Percentiles rank a stretch among this genome's conserved stretches.
phyloP scores from a whole-genome alignment of 2,329 filamentous ascomycete species.

The Monosporascus cannonballus region DNA sequence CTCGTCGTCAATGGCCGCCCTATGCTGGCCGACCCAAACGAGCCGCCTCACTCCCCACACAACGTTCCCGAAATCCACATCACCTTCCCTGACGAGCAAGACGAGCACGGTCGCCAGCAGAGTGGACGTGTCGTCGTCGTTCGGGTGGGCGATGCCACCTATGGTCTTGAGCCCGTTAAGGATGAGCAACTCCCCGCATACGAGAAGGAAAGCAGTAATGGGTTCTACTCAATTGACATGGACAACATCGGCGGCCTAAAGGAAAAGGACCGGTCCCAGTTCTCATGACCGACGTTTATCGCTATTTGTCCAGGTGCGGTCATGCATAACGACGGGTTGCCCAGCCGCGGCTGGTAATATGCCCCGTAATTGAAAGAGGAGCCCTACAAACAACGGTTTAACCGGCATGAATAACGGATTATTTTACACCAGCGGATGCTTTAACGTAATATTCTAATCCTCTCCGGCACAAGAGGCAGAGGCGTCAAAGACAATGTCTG shows the following conservation, averaged over 20 bases:
- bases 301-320: neutral
- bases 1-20: conserved; percentile 68
- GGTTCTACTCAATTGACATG: conserved; percentile 92
- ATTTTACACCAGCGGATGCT: neutral
- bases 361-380: neutral
- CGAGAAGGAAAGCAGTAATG: conserved; percentile 68
- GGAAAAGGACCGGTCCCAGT: conserved; percentile 63
- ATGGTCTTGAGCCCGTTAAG: conserved; percentile 83
- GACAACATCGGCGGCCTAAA: conserved; percentile 90
- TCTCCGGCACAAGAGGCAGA: neutral
- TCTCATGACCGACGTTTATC: conserved; percentile 13
- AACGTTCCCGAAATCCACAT: conserved; percentile 94
- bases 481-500: neutral
- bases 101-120: conserved; percentile 73
- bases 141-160: conserved; percentile 77
- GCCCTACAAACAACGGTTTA: neutral
- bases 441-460: conserved; percentile 1
- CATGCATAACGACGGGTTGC: neutral
- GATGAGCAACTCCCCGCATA: conserved; percentile 81
- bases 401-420: conserved; percentile 1
- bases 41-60: conserved; percentile 71
- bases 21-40: conserved; percentile 69
- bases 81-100: conserved; percentile 94
- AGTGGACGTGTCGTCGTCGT: conserved; percentile 89
- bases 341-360: neutral